Evolutionary conservation across 2,329 filamentous ascomycete species (phyloP).

Genomic region (Alternaria brassicae): DNA sequence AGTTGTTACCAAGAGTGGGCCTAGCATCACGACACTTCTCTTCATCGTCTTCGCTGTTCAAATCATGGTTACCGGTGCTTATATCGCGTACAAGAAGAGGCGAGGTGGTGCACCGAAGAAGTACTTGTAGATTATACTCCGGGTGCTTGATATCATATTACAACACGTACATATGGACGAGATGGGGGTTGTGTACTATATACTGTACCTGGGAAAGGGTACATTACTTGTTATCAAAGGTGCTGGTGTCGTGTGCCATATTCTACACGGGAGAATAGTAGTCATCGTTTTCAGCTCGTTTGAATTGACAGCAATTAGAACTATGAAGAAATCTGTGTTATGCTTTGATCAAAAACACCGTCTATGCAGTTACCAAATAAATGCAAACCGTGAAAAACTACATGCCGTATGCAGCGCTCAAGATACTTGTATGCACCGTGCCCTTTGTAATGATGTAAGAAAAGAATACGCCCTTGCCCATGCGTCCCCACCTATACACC

Average conservation of each 20-base stretch:
- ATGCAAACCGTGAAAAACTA: not conserved
- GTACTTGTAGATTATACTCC: constrained; percentile 66
- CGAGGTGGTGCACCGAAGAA: constrained; percentile 84
- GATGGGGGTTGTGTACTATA: not conserved
- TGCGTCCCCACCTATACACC: constrained; percentile 1
- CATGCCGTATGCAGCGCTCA: not conserved
- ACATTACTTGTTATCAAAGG: not conserved
- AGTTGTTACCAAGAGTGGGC: constrained; percentile 62
- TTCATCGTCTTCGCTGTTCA: constrained; percentile 78
- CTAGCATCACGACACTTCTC: constrained; percentile 68
- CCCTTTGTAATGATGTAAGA: not conserved
- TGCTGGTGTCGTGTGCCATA: not conserved
- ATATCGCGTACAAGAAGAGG: constrained; percentile 80
- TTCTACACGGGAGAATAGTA: not conserved
- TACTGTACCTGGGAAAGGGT: not conserved
- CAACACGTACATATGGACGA: not conserved
- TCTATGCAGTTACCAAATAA: constrained; percentile 4
- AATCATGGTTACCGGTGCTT: constrained; percentile 70
- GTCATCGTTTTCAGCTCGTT: not conserved
- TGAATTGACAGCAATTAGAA: not conserved
- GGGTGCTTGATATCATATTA: not conserved
- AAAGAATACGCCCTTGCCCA: not conserved
- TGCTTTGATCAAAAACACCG: not conserved
- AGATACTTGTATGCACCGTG: not conserved
- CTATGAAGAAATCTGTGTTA: not conserved